Conservation (phyloP, 768 basidiomycete species). For the Auriscalpium orientale region DNA sequence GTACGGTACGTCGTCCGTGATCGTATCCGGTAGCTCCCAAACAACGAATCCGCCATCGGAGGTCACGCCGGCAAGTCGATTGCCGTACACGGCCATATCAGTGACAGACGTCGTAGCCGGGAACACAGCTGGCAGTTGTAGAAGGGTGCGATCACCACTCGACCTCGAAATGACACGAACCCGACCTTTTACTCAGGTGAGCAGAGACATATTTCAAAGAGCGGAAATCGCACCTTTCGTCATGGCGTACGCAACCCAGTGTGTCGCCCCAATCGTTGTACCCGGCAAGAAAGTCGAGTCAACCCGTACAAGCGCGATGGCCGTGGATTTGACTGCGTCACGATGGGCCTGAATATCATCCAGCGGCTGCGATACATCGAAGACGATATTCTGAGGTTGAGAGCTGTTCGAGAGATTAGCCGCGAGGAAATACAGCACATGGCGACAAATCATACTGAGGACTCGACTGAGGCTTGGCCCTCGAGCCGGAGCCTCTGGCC, state of each 20-base stretch:
- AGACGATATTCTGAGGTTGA: slow-evolving; percentile 59
- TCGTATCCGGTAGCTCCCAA: slow-evolving; percentile 78
- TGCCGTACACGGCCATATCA: slow-evolving; percentile 82
- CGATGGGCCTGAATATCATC: slow-evolving; percentile 70
- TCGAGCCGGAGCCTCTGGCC: slow-evolving; percentile 33
- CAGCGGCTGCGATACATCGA: slow-evolving; percentile 67
- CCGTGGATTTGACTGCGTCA: slow-evolving; percentile 81
- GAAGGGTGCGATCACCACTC: slow-evolving; percentile 78
- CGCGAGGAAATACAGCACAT: not conserved
- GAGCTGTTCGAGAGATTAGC: slow-evolving; percentile 29
- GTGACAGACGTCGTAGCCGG: slow-evolving; percentile 55
- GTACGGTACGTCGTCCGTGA: slow-evolving; percentile 83
- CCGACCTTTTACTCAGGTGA: slow-evolving; percentile 40
- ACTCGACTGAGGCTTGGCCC: slow-evolving; percentile 43
- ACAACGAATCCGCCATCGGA: slow-evolving; percentile 86
- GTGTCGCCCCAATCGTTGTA: slow-evolving; percentile 83
- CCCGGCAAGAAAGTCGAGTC: slow-evolving; percentile 80
- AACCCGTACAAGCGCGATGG: slow-evolving; percentile 82
- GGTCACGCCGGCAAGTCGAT: slow-evolving; percentile 78
- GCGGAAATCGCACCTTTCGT: slow-evolving; percentile 48
- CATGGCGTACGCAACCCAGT: slow-evolving; percentile 93
- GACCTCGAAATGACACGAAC: slow-evolving; percentile 85
- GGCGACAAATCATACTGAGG: slow-evolving; percentile 38
- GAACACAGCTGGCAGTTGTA: slow-evolving; percentile 65
- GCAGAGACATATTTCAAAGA: not conserved